A percentile compares a stretch with the other conserved stretches of the same genome.
Evolutionary conservation across 805 yeast genomes (phyloP).

Genomic region (Zygotorulaspora florentina): DNA sequence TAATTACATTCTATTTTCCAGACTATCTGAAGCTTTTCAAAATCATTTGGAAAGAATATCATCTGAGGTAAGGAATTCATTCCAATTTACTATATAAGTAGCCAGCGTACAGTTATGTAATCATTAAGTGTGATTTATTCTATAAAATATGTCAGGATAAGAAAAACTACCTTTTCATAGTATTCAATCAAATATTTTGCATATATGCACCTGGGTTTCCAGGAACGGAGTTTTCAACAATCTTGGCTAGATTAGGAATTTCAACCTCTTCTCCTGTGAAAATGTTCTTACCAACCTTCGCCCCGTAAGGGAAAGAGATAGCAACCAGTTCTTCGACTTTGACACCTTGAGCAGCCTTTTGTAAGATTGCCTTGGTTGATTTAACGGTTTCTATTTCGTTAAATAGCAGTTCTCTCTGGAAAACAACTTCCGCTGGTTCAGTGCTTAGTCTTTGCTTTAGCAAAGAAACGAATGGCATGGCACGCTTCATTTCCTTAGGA

Average conservation of each 20-base stretch:
- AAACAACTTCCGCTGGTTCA: slow-evolving; percentile 72
- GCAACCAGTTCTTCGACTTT: slow-evolving; percentile 55
- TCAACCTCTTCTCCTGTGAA: slow-evolving; percentile 66
- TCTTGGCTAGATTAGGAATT: slow-evolving; percentile 57
- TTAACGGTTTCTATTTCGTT: slow-evolving; percentile 68
- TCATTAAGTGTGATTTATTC: slow-evolving; percentile 1
- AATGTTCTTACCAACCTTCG: slow-evolving; percentile 58
- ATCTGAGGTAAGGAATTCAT: too few species aligned
- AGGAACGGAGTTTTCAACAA: slow-evolving; percentile 80
- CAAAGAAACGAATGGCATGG: slow-evolving; percentile 92
- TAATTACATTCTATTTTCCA: neutral
- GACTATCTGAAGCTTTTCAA: too few species aligned
- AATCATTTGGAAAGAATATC: too few species aligned
- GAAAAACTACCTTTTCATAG: neutral
- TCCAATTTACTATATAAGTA: neutral
- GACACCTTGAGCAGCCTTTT: slow-evolving; percentile 59
- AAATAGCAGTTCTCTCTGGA: slow-evolving; percentile 84
- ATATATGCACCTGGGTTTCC: slow-evolving; percentile 87
- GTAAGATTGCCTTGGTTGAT: slow-evolving; percentile 50
- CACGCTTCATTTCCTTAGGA: slow-evolving; percentile 91
- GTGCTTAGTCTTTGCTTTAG: slow-evolving; percentile 71
- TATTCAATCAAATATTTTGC: slow-evolving; percentile 48
- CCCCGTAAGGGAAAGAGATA: slow-evolving; percentile 60
- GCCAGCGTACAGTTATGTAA: neutral
- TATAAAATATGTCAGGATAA: slow-evolving; percentile 1